Evolutionary conservation across 164 flowering plant species (phyloP), one percentile per base, ranked within the genome.

Genomic region (Annona squamosa): DNA sequence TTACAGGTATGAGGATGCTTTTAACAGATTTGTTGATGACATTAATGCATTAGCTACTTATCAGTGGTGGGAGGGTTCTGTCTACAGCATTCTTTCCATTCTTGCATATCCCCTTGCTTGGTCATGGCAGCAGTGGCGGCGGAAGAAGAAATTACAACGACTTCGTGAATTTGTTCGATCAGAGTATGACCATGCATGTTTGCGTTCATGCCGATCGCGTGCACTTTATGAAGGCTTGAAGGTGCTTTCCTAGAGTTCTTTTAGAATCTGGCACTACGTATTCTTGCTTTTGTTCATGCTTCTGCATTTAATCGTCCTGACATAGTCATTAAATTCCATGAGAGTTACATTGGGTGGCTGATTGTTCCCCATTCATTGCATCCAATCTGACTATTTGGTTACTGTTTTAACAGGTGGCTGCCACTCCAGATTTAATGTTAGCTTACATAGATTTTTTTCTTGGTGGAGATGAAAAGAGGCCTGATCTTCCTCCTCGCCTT

Each of bases 11-110:
- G 99, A 95, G 77, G 97, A 86, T 85, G 97, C 99, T 59, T 95
- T 91, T 79, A 91, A 87, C 80, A 84, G 87, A 83, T 95, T 95
- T 86, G 97, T 86, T 67, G 94, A 92, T 78, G 99, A 95, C 79
- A 87, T 93, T 63, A 95, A 95, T 84, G 84, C 81, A 78, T 72
- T 95, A 76, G 97, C 97, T 74, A 84, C 91, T 68, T 95, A 91
- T 78, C 94, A 92, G 68, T 93, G 98, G 99, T 95, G 99, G 99
- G 99, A 92, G 77, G 99, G 99, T 73, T 87, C 97, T 17, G 77
- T 89, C 10, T 80, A 88, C 78, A 86, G 87, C 70, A 81, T 92
- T 73, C 91, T 95, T 19, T 90, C 86, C 71, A 70, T 89, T 59
- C 75, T 95, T 76, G 90, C 86, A 45, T 91, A 89, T 82, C 99